Conservation (phyloP, 1,284 basidiomycete species). For the Moesziomyces sp. region DNA sequence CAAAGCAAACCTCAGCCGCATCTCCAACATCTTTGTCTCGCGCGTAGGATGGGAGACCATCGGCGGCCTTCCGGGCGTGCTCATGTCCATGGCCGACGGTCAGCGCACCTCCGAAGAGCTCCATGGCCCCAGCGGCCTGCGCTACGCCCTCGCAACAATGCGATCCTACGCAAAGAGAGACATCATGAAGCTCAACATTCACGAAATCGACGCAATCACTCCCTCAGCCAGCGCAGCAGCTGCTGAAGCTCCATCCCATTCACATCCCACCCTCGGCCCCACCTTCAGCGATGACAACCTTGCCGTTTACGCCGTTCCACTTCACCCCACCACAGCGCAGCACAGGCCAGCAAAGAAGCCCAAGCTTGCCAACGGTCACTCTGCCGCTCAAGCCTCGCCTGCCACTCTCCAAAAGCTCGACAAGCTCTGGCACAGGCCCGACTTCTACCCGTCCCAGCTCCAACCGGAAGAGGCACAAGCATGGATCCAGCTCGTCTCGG, state of each 20-base stretch:
- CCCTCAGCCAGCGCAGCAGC: constrained; percentile 24
- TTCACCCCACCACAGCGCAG: constrained; percentile 67
- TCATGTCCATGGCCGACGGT: constrained; percentile 85
- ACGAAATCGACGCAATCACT: constrained; percentile 23
- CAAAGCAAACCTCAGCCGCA: constrained; percentile 74
- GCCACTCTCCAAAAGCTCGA: constrained; percentile 19
- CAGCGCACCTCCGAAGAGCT: constrained; percentile 74
- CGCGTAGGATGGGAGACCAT: constrained; percentile 73
- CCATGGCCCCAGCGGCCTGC: constrained; percentile 78
- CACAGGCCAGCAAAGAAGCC: constrained; percentile 26
- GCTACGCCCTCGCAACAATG: constrained; percentile 78
- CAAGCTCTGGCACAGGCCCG: constrained; percentile 32
- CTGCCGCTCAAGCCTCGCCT: constrained; percentile 1
- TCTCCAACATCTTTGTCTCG: constrained; percentile 79
- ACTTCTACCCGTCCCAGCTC: constrained; percentile 47
- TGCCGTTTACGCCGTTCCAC: constrained; percentile 75
- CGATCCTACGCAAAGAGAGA: constrained; percentile 59
- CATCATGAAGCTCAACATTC: constrained; percentile 42
- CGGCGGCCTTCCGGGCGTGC: constrained; percentile 72
- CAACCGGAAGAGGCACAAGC: constrained; percentile 34
- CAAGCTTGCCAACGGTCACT: constrained; percentile 8
- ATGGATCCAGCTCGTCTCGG: constrained; percentile 56
- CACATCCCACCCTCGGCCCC: constrained; percentile 62
- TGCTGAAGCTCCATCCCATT: too few relatives aligned
- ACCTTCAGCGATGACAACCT: constrained; percentile 76